These are phyloP conservation scores for Fusarium sp. DNA, from an alignment of 2,329 filamentous ascomycete genomes.

Conservation along the genomic window DNA sequence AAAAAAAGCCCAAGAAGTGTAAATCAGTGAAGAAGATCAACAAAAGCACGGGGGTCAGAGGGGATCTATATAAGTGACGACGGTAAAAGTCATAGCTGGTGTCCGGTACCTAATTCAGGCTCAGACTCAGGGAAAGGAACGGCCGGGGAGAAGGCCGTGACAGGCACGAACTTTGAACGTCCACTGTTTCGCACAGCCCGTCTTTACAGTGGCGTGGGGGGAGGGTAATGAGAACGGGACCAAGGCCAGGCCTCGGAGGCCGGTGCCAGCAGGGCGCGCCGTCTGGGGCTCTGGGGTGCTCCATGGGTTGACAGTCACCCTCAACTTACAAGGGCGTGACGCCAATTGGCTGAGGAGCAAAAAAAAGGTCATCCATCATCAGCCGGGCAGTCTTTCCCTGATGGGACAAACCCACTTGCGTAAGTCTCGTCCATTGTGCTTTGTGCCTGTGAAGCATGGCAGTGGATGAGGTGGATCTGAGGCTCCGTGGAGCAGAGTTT, in stretches of 20 bases:
- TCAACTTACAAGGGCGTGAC: constrained; percentile 12
- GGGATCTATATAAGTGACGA: constrained; percentile 50
- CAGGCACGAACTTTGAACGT: constrained; percentile 33
- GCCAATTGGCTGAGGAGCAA: constrained; percentile 8
- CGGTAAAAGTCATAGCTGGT: constrained; percentile 43
- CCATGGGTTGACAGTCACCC: too few relatives aligned
- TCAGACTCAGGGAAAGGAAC: constrained; percentile 41
- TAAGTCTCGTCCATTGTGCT: neutral
- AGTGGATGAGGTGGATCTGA: constrained; percentile 26
- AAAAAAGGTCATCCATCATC: constrained; percentile 19
- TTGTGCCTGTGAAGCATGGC: constrained; percentile 20
- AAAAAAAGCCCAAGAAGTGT: constrained; percentile 23
- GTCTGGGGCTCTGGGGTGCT: neutral
- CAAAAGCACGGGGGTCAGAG: constrained; percentile 32
- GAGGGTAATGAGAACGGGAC: constrained; percentile 36
- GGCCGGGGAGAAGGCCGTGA: constrained; percentile 50
- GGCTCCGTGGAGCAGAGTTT: constrained; percentile 27
- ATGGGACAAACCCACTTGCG: constrained; percentile 2
- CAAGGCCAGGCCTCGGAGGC: constrained; percentile 15
- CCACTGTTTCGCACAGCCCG: constrained; percentile 34
- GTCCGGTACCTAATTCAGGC: constrained; percentile 41
- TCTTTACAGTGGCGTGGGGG: constrained; percentile 41
- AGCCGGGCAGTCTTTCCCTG: constrained; percentile 18
- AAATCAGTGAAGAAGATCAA: constrained; percentile 24
- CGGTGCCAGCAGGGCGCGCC: constrained; percentile 15